Percentiles rank a stretch among this genome's conserved stretches.
These are phyloP conservation scores for Postia placenta DNA, from an alignment of 768 basidiomycete genomes.

Conservation along the genomic window DNA sequence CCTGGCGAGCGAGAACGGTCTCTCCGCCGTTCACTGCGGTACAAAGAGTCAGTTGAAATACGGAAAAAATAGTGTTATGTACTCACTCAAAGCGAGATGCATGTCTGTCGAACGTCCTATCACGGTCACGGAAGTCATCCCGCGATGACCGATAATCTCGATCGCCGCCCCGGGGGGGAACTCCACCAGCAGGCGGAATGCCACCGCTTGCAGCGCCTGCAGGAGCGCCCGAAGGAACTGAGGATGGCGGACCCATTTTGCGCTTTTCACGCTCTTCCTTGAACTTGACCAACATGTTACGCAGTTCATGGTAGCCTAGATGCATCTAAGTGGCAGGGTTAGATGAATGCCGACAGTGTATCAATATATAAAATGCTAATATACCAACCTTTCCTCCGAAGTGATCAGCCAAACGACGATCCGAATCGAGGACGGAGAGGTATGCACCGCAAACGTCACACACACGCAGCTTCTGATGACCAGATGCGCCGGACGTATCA, in stretches of 20 bases:
- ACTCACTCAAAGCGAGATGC: slow-evolving; percentile 70
- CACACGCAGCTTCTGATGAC: slow-evolving; percentile 99
- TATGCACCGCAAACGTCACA: slow-evolving; percentile 99
- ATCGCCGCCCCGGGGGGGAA: slow-evolving; percentile 36
- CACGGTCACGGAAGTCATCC: slow-evolving; percentile 56
- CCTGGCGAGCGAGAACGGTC: slow-evolving; percentile 27
- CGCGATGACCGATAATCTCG: slow-evolving; percentile 55
- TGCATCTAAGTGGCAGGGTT: slow-evolving; percentile 67
- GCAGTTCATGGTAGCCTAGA: slow-evolving; percentile 95
- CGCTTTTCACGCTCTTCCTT: slow-evolving; percentile 84
- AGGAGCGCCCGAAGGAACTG: slow-evolving; percentile 27
- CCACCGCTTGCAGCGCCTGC: slow-evolving; percentile 19
- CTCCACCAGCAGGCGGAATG: slow-evolving; percentile 27
- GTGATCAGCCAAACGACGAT: slow-evolving; percentile 97
- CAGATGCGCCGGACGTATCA: slow-evolving; percentile 96
- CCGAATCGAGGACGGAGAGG: slow-evolving; percentile 94
- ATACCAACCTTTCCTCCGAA: slow-evolving; percentile 94
- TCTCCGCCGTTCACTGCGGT: slow-evolving; percentile 20
- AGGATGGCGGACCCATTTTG: slow-evolving; percentile 51
- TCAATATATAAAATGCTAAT: neutral
- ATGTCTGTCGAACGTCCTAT: slow-evolving; percentile 66
- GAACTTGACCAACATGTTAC: slow-evolving; percentile 88
- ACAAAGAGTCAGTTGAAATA: slow-evolving; percentile 3
- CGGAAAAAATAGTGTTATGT: slow-evolving; percentile 2
- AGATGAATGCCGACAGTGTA: neutral